Conservation (phyloP, 140 eudicot species). For the Ambrosia hybrid region DNA sequence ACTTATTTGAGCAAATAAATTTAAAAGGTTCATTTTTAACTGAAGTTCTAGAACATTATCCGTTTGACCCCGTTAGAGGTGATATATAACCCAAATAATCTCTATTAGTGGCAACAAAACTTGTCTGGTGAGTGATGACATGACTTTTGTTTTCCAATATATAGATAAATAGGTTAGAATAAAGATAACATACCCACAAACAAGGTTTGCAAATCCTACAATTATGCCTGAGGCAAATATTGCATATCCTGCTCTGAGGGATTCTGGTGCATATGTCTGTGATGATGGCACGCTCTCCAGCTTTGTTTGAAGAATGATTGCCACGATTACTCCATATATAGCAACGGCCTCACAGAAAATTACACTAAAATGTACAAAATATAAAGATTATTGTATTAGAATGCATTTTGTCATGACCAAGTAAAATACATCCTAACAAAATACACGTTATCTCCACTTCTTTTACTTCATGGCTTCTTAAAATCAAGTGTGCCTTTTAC, state of each 20-base stretch:
- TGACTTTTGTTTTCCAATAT: not conserved
- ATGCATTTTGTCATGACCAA: not conserved
- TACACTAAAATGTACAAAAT: constrained; percentile 49
- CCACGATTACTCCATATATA: constrained; percentile 97
- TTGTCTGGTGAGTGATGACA: not conserved
- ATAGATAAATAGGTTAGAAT: constrained; percentile 7
- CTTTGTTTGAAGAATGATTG: constrained; percentile 96
- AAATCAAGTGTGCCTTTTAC: constrained; percentile 5
- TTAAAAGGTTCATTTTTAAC: not conserved
- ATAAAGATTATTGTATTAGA: not conserved
- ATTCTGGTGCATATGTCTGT: constrained; percentile 77
- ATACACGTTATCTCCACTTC: constrained; percentile 6
- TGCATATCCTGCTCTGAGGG: constrained; percentile 98
- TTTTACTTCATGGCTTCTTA: not conserved
- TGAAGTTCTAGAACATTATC: not conserved
- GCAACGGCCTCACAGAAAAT: constrained; percentile 99
- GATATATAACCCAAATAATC: not conserved
- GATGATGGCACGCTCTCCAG: constrained; percentile 89
- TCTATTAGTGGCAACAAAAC: too few relatives aligned
- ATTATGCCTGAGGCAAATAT: constrained; percentile 94
- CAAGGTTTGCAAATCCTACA: constrained; percentile 98
- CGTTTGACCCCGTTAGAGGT: not conserved
- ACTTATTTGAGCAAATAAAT: not conserved
- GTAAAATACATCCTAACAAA: not conserved
- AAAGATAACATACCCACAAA: constrained; percentile 74